A percentile compares a stretch with the other conserved stretches of the same genome.
phyloP scores from a whole-genome alignment of 768 basidiomycete genomes.

The Lactarius evosmus region DNA sequence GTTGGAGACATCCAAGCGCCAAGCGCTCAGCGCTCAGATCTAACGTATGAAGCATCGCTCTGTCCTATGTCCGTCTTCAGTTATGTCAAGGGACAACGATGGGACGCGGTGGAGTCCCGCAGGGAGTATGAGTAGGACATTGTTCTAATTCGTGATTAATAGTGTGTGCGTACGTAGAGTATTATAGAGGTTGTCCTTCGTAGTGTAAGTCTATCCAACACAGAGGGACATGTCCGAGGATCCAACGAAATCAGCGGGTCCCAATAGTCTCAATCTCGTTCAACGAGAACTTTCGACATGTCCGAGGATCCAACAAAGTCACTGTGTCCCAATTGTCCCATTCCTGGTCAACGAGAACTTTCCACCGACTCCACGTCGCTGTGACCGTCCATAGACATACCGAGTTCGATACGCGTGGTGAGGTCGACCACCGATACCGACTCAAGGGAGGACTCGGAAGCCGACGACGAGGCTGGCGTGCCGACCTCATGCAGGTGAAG shows the following conservation, averaged over 20 bases:
- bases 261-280: no score
- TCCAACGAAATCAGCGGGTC: not conserved
- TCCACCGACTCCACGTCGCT: not conserved
- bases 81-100: not conserved
- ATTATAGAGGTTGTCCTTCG: not conserved
- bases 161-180: not conserved
- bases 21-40: no score
- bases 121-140: not conserved
- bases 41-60: not conserved
- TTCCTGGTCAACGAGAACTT: no score
- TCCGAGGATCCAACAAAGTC: no score
- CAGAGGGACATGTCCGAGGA: not conserved
- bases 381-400: not conserved
- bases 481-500: conserved; percentile 50
- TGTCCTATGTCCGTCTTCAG: not conserved
- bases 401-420: conserved; percentile 27
- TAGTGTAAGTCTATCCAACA: not conserved
- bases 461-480: not conserved
- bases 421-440: conserved; percentile 28
- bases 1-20: not conserved
- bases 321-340: not conserved
- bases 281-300: no score
- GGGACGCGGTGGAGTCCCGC: no score
- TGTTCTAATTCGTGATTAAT: not conserved
- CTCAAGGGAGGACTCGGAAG: not conserved